These are phyloP conservation scores for Phytophthora uliginosa DNA, from an alignment of 352 stramenopile species.

Conservation along the genomic window DNA sequence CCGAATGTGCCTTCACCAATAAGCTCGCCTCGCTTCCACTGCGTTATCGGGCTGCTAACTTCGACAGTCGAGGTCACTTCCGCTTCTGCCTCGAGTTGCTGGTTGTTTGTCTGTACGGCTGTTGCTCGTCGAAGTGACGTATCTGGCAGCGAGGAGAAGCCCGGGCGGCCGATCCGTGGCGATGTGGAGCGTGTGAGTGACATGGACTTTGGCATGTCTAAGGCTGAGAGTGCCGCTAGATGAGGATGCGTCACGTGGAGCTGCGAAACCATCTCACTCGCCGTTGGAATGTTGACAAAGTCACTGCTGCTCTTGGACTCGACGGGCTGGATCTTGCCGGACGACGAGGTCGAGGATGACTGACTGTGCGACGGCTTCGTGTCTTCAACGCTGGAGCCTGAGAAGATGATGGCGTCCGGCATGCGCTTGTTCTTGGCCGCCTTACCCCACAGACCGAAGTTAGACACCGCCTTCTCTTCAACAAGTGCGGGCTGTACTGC, in stretches of 20 bases:
- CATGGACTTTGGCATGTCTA: slow-evolving; percentile 40
- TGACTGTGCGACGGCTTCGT: slow-evolving; percentile 5
- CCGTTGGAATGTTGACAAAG: slow-evolving; percentile 25
- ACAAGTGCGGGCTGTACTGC: slow-evolving; percentile 1
- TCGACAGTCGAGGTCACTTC: not conserved
- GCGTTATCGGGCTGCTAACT: slow-evolving; percentile 51
- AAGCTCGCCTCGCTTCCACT: slow-evolving; percentile 95
- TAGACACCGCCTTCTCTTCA: slow-evolving; percentile 47
- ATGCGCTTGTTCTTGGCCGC: slow-evolving; percentile 51
- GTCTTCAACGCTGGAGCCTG: slow-evolving; percentile 16
- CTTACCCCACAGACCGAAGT: slow-evolving; percentile 74
- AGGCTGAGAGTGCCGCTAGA: slow-evolving; percentile 20
- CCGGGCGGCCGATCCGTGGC: slow-evolving; percentile 46
- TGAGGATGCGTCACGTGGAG: slow-evolving; percentile 42
- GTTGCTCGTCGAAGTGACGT: slow-evolving; percentile 20
- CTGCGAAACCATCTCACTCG: slow-evolving; percentile 47
- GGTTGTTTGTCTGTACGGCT: slow-evolving; percentile 22
- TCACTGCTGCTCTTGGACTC: slow-evolving; percentile 17
- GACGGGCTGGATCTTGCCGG: slow-evolving; percentile 5
- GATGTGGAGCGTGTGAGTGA: slow-evolving; percentile 66
- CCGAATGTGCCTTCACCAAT: slow-evolving; percentile 97
- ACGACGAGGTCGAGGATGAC: slow-evolving; percentile 10
- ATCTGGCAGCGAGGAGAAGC: slow-evolving; percentile 39
- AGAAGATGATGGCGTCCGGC: slow-evolving; percentile 61
- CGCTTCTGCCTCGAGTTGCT: slow-evolving; percentile 18